phyloP scores from a whole-genome alignment of 2,329 filamentous ascomycete genomes.

The Tolypocladium inflatum region DNA sequence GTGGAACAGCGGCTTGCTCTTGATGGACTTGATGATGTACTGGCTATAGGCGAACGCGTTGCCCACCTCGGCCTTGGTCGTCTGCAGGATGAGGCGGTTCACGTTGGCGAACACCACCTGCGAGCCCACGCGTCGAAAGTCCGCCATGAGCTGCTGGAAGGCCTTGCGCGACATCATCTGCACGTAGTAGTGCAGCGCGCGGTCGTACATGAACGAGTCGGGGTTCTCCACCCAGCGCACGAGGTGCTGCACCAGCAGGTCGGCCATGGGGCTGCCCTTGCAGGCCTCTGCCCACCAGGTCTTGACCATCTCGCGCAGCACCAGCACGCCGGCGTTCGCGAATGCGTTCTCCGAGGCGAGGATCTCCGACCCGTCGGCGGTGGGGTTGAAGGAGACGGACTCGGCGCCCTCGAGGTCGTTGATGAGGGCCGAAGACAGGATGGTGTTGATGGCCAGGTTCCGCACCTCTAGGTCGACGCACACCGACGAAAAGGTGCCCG shows the following conservation, averaged over 20 bases:
- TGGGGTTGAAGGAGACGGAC: conserved; percentile 68
- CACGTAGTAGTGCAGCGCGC: conserved; percentile 90
- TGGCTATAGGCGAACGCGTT: conserved; percentile 96
- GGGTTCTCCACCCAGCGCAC: conserved; percentile 96
- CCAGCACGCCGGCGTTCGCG: conserved; percentile 79
- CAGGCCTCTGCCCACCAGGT: conserved; percentile 96
- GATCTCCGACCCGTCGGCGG: conserved; percentile 32
- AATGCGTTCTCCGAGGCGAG: conserved; percentile 86
- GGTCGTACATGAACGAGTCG: conserved; percentile 89
- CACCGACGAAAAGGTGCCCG: conserved; percentile 88
- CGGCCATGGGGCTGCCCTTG: conserved; percentile 84
- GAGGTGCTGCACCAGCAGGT: conserved; percentile 93
- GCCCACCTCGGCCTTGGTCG: conserved; percentile 90
- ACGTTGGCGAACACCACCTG: conserved; percentile 92
- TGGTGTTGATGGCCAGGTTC: conserved; percentile 95
- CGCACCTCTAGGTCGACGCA: conserved; percentile 92
- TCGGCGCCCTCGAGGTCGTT: conserved; percentile 92
- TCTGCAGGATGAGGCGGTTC: conserved; percentile 84
- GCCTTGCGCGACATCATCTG: conserved; percentile 98
- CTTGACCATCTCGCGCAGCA: conserved; percentile 96
- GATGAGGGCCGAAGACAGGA: conserved; percentile 90
- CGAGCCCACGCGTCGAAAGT: conserved; percentile 90
- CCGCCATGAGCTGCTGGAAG: conserved; percentile 91
- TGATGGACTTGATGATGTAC: conserved; percentile 96
- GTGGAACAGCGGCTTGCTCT: conserved; percentile 88